Conservation (phyloP, 164 flowering plant species). For the Magnolia officinalis region DNA sequence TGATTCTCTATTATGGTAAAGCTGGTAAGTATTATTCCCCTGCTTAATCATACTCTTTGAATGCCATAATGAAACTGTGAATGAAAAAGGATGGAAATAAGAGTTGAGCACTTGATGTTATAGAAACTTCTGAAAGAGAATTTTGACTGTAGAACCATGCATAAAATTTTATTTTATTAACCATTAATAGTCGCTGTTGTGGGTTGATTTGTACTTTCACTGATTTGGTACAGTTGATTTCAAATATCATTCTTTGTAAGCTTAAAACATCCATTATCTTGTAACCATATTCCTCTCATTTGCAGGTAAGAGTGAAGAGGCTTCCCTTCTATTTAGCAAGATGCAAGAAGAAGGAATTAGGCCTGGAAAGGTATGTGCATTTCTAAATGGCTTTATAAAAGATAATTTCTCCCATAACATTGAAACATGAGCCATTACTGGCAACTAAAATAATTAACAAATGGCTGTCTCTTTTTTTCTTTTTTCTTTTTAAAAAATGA, state of each 20-base stretch:
- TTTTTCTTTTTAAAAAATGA: too few species aligned
- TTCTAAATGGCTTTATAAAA: neutral
- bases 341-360: conserved; percentile 80
- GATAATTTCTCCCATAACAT: neutral
- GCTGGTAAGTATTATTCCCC: conserved; percentile 46
- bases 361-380: conserved; percentile 66
- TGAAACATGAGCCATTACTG: neutral
- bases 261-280: neutral
- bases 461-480: neutral
- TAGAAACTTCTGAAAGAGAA: neutral
- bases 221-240: neutral
- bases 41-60: neutral
- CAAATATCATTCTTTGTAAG: neutral
- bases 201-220: neutral
- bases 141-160: neutral
- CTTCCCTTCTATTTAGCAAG: conserved; percentile 51
- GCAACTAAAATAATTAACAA: neutral
- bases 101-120: neutral
- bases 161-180: neutral
- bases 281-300: neutral
- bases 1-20: conserved; percentile 76
- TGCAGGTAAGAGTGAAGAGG: conserved; percentile 68
- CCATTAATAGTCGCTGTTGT: neutral
- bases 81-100: neutral
- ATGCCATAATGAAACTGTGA: neutral